Percentiles rank a stretch among this genome's conserved stretches.
phyloP scores from a whole-genome alignment of 352 stramenopile genomes.

The Heterotrichella gracilis region DNA sequence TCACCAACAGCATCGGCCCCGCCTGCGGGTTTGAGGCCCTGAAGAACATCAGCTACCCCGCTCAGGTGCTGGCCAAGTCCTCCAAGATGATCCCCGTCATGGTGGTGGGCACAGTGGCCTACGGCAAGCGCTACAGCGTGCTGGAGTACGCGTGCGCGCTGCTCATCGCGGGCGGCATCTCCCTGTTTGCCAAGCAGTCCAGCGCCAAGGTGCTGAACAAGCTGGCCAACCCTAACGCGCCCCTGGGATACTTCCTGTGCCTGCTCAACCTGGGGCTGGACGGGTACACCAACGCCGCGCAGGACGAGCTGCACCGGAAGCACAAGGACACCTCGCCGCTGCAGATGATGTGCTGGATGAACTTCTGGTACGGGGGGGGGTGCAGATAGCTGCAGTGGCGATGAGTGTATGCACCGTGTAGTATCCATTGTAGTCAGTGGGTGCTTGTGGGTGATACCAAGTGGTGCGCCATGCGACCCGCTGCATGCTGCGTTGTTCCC shows the following conservation, averaged over 20 bases:
- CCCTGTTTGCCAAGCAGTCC: slow-evolving; percentile 15
- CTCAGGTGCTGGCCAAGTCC: slow-evolving; percentile 77
- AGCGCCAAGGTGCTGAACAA: not conserved
- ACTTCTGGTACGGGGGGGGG: no score
- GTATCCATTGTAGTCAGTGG: no score
- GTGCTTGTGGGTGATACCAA: no score
- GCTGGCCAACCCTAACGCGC: slow-evolving; percentile 6
- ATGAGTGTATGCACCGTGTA: no score
- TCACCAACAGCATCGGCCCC: slow-evolving; percentile 15
- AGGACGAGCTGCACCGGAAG: not conserved
- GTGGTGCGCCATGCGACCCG: no score
- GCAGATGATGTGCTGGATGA: slow-evolving; percentile 8
- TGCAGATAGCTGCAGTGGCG: no score
- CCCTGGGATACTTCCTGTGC: slow-evolving; percentile 15
- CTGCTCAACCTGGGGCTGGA: slow-evolving; percentile 17
- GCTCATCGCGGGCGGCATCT: slow-evolving; percentile 16
- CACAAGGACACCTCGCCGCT: not conserved
- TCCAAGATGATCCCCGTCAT: slow-evolving; percentile 94
- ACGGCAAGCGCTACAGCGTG: slow-evolving; percentile 14
- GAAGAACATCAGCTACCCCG: slow-evolving; percentile 68
- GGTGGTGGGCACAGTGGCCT: slow-evolving; percentile 24
- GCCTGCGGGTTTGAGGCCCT: slow-evolving; percentile 18
- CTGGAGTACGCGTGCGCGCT: slow-evolving; percentile 17
- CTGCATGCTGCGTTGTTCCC: no score
- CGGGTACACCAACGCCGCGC: slow-evolving; percentile 14